A percentile compares a stretch with the other conserved stretches of the same genome.
Conservation (phyloP, 78 protist genomes). For the Protostelium mycophagum region DNA sequence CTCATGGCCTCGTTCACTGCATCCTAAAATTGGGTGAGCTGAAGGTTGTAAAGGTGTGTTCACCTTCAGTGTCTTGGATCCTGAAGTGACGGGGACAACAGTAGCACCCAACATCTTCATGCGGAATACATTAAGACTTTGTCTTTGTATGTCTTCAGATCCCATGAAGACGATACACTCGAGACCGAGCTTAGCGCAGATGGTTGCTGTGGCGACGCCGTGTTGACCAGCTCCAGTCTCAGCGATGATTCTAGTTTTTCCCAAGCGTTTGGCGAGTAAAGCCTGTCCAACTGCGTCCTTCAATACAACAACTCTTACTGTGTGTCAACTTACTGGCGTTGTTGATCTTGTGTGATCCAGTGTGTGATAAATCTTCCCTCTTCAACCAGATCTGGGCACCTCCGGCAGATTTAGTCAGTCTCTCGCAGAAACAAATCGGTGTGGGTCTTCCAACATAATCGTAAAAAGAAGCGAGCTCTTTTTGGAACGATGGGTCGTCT, state of each 20-base stretch:
- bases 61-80: slow-evolving; percentile 65
- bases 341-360: slow-evolving; percentile 90
- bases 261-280: slow-evolving; percentile 75
- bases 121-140: slow-evolving; percentile 81
- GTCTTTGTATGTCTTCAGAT: slow-evolving; percentile 47
- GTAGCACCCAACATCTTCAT: slow-evolving; percentile 84
- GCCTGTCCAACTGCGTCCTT: slow-evolving; percentile 24
- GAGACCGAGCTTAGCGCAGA: slow-evolving; percentile 79
- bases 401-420: slow-evolving; percentile 24
- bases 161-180: slow-evolving; percentile 73
- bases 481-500: slow-evolving; percentile 54
- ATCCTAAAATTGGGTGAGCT: slow-evolving; percentile 18
- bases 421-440: not conserved
- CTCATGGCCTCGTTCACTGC: slow-evolving; percentile 32
- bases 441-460: slow-evolving; percentile 53
- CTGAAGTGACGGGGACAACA: slow-evolving; percentile 67
- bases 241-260: slow-evolving; percentile 77
- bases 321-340: slow-evolving; percentile 48
- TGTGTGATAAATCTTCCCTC: slow-evolving; percentile 79
- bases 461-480: slow-evolving; percentile 14
- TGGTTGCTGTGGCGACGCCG: slow-evolving; percentile 88
- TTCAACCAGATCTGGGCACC: slow-evolving; percentile 71
- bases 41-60: not conserved
- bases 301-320: not conserved
- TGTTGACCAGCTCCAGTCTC: slow-evolving; percentile 96